These are phyloP conservation scores for Porcisia hertigi DNA, from an alignment of 208 protist genomes.

Conservation along the genomic window DNA sequence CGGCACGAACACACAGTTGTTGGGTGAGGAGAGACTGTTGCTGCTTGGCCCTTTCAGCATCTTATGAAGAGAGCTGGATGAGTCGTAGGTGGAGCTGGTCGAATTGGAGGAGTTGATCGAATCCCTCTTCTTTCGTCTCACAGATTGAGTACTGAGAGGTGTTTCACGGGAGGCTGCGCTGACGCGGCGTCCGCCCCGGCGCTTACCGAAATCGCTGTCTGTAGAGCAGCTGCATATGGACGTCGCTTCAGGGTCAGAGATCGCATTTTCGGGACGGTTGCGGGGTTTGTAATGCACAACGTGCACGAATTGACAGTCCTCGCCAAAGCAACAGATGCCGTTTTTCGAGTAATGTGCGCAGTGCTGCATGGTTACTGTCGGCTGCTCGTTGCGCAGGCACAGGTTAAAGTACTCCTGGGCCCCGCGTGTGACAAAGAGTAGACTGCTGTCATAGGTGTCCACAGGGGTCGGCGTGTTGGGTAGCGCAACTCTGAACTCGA, in stretches of 20 bases:
- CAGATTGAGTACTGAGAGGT: conserved; percentile 28
- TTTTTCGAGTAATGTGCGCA: conserved; percentile 81
- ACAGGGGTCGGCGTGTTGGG: conserved; percentile 75
- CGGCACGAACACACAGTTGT: conserved; percentile 30
- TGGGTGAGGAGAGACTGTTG: conserved; percentile 5
- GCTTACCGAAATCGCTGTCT: conserved; percentile 16
- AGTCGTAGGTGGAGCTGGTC: conserved; percentile 20
- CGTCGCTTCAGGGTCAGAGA: conserved; percentile 42
- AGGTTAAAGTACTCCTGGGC: conserved; percentile 73
- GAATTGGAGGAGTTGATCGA: conserved; percentile 27
- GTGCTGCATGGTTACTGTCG: conserved; percentile 73
- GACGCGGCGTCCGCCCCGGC: conserved; percentile 12
- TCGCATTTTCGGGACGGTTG: conserved; percentile 36
- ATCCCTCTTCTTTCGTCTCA: conserved; percentile 12
- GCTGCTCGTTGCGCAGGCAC: conserved; percentile 42
- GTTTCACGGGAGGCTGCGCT: conserved; percentile 35
- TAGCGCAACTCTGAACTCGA: conserved; percentile 60
- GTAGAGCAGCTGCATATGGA: conserved; percentile 34
- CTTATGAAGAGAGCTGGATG: conserved; percentile 21
- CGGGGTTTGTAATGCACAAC: conserved; percentile 57
- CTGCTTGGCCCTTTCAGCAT: conserved; percentile 7
- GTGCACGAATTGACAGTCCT: conserved; percentile 77
- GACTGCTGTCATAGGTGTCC: conserved; percentile 60
- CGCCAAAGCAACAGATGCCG: conserved; percentile 82
- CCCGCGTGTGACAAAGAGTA: conserved; percentile 65